Evolutionary conservation across 1,284 basidiomycete genomes (phyloP), one percentile per base, ranked within the genome.

Genomic region (Salmacisia buchloeana): DNA sequence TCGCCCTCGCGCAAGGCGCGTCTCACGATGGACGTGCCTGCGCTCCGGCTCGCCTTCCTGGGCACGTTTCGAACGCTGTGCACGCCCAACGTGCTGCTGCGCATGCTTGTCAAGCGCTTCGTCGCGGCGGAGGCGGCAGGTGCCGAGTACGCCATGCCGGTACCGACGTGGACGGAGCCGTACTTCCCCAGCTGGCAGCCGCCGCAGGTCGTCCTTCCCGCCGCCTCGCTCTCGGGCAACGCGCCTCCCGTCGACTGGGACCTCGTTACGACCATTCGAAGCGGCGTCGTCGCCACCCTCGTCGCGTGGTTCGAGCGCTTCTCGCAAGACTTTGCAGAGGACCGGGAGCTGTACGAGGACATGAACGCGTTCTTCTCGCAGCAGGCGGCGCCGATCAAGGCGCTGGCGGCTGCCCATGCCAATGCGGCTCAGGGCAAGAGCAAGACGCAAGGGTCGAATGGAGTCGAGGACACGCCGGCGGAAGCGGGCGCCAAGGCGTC

Each of bases 91-190:
- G 66, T 68, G 18, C 64, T 79, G 6, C 72, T 79, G 61, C 73
- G 78, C n/a, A 65, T 72, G 35, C 67, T 79, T 1, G 65, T 63
- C 10, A 72, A 74, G 60, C 73, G 77, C 43, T 78, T 77, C 68
- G 58, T 61, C 1, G 62, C 66, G 7, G 77, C 77, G 2, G 66
- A 75, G 60, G 71, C 65, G 3, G 77, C 77, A 15, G 70, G 72
- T 61, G 69, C 69, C 52, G 77, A 78, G 67, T 64, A 77, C 43
- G 63, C 69, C 13, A 60, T 66, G 15, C 66, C 71, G 5, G 64
- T 67, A 7, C 70, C 71, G 62, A 54, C 69, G 66, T 23, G 65
- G 69, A 33, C 65, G 69, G 33, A 75, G 72, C 58, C 74, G 2
- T 41, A 15, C 33, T 38, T 58, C n/a, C 38, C 35, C 21, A 38